phyloP scores from a whole-genome alignment of 163 green algal genomes.

The Chloroidium sp. region DNA sequence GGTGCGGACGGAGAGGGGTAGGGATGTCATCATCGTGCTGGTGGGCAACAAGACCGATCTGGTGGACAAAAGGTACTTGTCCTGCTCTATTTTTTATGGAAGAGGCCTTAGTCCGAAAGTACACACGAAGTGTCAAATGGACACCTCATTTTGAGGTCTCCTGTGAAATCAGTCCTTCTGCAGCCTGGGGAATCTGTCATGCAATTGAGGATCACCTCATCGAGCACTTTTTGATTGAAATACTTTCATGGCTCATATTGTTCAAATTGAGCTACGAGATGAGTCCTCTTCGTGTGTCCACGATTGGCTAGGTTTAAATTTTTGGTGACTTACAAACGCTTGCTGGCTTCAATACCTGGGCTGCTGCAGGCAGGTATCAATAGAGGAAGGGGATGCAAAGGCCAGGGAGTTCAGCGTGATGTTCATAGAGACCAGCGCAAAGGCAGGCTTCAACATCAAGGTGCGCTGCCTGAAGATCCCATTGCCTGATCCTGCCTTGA shows the following conservation, averaged over 20 bases:
- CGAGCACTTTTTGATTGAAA: too few species aligned
- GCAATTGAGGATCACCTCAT: too few species aligned
- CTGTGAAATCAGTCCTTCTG: too few species aligned
- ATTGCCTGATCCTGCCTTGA: too few species aligned
- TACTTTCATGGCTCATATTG: not conserved
- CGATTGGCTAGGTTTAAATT: not conserved
- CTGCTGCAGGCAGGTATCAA: slow-evolving; percentile 82
- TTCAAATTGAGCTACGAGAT: not conserved
- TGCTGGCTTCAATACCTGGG: not conserved
- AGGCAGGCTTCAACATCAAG: slow-evolving; percentile 99
- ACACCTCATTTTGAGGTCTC: too few species aligned
- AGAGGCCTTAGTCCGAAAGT: too few species aligned
- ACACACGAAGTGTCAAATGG: too few species aligned
- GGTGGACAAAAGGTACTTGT: slow-evolving; percentile 78
- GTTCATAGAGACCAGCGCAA: slow-evolving; percentile 98
- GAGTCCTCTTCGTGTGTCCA: not conserved
- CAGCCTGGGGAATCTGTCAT: too few species aligned
- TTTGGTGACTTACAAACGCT: not conserved
- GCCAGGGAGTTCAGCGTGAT: slow-evolving; percentile 89
- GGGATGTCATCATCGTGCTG: slow-evolving; percentile 98
- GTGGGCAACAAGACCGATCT: slow-evolving; percentile 99
- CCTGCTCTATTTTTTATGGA: not conserved
- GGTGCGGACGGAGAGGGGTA: slow-evolving; percentile 90
- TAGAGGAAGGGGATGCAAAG: slow-evolving; percentile 97
- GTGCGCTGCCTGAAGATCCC: slow-evolving; percentile 14